Evolutionary conservation across 2,329 filamentous ascomycete species (phyloP), one percentile per base, ranked within the genome.

Genomic region (Tolypocladium tundrense): DNA sequence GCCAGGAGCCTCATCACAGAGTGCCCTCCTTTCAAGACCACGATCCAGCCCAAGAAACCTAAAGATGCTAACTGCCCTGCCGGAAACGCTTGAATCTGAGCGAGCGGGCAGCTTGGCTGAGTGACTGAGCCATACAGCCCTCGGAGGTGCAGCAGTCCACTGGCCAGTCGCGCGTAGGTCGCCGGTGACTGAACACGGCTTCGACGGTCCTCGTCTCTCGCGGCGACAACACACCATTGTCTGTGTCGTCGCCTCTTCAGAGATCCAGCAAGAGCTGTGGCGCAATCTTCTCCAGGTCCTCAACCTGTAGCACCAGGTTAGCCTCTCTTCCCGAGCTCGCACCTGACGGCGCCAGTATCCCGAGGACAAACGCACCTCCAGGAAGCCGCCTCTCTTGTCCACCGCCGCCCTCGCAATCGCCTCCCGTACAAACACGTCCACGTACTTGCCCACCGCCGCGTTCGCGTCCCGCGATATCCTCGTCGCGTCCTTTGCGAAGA

Each of bases 401-500:
- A 85, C 84, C 11, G 86, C 83, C 43, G 90, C 86, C 67, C 93
- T 76, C 19, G 91, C 90, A 69, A 97, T 85, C 1, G 91, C 90
- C 75, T 97, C 93, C 61, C 88, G 81, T 56, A 96, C 88, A 73
- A 97, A 97, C 0, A 93, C 84, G 72, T 97, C 91, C 72, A 97
- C 81, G 70, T 97, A 97, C 73, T 88, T 91, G 16, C 85, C 88
- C 59, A 92, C 82, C 1, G 91, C 83, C 8, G 77, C 80, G 69
- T 92, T 90, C 4, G 91, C 91, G 67, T 91, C 88, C 65, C 84
- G 86, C 9, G 86, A 86, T 62, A 96, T 85, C 63, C 87, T 80
- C 31, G 88, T 92, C 58, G 82, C 80, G 54, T 88, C 82, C 60
- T 81, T 79, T 64, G 87, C 79, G 68, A 97, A 96, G 69, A 88